Evolutionary conservation across 2,329 filamentous ascomycete genomes (phyloP), one percentile per base, ranked within the genome.

Genomic region (Pseudofabraea citricarpa): DNA sequence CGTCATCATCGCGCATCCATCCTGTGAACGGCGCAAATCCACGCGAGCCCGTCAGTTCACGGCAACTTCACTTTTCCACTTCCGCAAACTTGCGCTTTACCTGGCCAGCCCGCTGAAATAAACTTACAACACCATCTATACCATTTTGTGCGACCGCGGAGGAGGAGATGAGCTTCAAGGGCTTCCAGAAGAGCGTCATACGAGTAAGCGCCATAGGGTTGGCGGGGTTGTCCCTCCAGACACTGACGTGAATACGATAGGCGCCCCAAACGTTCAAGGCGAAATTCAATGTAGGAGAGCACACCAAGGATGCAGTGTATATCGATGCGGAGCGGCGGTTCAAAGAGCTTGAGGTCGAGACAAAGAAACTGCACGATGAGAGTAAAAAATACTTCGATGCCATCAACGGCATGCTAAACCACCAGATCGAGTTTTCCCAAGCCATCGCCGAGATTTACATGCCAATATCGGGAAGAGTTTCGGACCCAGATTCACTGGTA

Each of bases 371-470:
- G 22, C 91, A 97, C 69, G 89, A 95, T 71, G 91, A 97, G 68
- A 95, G 89, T 44, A 87, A 90, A 66, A 96, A 95, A 71, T 98
- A 98, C 68, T 96, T 95, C 59, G 83, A 95, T 42, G 88, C 93
- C 63, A 96, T 98, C 71, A 96, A 97, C 70, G 87, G 86, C 74
- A 98, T 98, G 93, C 79, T 98, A 59, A 80, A 74, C 62, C 90
- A 97, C 69, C 93, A 98, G 72, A 97, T 98, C 68, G 91, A 95
- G 64, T 98, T 98, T 71, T 95, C 91, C 57, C 82, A 95, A 69
- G 88, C 90, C 54, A 91, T 95, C 73, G 85, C 86, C 52, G 93
- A 98, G 67, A 85, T 98, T 59, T 98, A 98, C 75, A 95, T 95
- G 65, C 93, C 93, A 55, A 98, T 98, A 58, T 96, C 91, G 43